Conservation (phyloP, 192 early-diverging fungal species). For the Mycoemilia scoparia region DNA sequence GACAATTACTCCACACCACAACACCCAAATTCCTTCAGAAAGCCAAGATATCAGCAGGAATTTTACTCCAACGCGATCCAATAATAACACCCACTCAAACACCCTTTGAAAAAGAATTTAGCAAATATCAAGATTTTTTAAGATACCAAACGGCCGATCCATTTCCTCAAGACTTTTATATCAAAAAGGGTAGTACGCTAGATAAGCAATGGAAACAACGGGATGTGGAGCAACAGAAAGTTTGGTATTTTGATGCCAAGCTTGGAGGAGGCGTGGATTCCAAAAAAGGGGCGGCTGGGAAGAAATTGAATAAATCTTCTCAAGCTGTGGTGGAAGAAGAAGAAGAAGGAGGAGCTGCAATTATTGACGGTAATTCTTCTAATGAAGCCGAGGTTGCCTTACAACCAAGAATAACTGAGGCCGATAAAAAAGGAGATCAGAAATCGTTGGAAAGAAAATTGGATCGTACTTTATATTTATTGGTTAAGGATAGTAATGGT, state of each 20-base stretch:
- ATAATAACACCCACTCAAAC: constrained; percentile 14
- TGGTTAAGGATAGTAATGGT: constrained; percentile 45
- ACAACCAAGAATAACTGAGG: constrained; percentile 35
- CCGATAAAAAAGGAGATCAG: constrained; percentile 42
- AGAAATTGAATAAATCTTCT: no score
- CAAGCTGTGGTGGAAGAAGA: constrained; percentile 1
- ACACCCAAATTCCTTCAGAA: no score
- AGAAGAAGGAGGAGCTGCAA: neutral
- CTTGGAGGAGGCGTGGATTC: constrained; percentile 9
- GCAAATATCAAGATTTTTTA: constrained; percentile 23
- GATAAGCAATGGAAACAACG: constrained; percentile 19
- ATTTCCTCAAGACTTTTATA: constrained; percentile 27
- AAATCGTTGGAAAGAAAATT: constrained; percentile 60
- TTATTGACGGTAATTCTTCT: neutral
- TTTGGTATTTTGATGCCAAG: constrained; percentile 18
- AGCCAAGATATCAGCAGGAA: no score
- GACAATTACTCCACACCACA: no score
- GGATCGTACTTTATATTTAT: constrained; percentile 58
- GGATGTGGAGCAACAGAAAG: constrained; percentile 8
- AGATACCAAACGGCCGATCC: constrained; percentile 19
- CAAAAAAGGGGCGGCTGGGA: constrained; percentile 3
- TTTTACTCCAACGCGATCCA: constrained; percentile 26
- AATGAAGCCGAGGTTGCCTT: constrained; percentile 38
- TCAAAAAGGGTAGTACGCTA: constrained; percentile 24
- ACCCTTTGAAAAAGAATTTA: constrained; percentile 14